Percentiles rank a stretch among this genome's conserved stretches.
Conservation (phyloP, 169 alveolate genomes). For the Cryptosporidium muris region DNA sequence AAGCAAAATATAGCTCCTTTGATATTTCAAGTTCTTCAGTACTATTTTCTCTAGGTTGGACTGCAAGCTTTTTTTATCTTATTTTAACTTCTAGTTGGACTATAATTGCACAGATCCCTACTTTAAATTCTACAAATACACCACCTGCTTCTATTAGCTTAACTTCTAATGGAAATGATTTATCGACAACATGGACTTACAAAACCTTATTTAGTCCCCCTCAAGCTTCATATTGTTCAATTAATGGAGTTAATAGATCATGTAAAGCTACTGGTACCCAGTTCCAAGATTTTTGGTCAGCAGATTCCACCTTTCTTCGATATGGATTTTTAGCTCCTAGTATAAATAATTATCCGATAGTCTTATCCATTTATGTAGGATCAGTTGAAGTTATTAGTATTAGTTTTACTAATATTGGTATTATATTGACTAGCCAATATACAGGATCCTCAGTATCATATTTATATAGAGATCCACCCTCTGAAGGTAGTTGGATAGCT, state of each 20-base stretch:
- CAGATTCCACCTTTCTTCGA: slow-evolving; percentile 27
- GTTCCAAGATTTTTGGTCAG: slow-evolving; percentile 19
- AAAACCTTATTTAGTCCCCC: slow-evolving; percentile 22
- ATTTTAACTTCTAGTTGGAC: slow-evolving; percentile 28
- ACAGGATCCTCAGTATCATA: slow-evolving; percentile 13
- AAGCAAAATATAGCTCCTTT: not conserved
- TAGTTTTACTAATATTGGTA: slow-evolving; percentile 37
- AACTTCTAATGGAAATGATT: slow-evolving; percentile 24
- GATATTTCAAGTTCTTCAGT: slow-evolving; percentile 12
- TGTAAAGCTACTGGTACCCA: slow-evolving; percentile 31
- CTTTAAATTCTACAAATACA: slow-evolving; percentile 3
- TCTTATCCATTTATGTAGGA: slow-evolving; percentile 9
- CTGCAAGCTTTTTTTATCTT: slow-evolving; percentile 33
- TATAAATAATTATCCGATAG: slow-evolving; percentile 23
- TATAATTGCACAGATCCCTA: slow-evolving; percentile 42
- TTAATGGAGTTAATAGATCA: not conserved
- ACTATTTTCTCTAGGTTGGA: slow-evolving; percentile 50
- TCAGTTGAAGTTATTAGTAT: slow-evolving; percentile 17
- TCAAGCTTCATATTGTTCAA: slow-evolving; percentile 2
- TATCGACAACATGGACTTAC: slow-evolving; percentile 62
- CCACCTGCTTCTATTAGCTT: slow-evolving; percentile 13
- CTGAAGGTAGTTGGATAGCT: slow-evolving; percentile 49
- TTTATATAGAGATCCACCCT: slow-evolving; percentile 1
- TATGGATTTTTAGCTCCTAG: slow-evolving; percentile 50
- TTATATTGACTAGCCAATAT: slow-evolving; percentile 7